These are phyloP conservation scores for Ganoderma multipileum DNA, from an alignment of 1,284 basidiomycete genomes.

Conservation along the genomic window DNA sequence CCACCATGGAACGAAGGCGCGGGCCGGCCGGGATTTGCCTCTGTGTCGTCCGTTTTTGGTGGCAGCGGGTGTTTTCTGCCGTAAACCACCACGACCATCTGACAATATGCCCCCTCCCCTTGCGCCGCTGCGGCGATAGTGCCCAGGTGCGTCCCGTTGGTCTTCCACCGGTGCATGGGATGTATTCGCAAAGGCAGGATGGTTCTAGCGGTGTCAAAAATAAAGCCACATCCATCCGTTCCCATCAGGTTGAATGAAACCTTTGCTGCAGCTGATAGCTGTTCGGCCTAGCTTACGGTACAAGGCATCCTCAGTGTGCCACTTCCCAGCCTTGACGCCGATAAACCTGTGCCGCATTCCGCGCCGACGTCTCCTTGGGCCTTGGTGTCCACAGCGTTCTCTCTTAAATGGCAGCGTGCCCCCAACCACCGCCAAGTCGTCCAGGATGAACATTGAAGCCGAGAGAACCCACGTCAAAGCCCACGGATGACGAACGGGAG, in stretches of 20 bases:
- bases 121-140: background rate
- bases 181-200: background rate
- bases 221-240: background rate
- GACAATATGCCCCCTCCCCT: background rate
- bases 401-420: background rate
- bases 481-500: background rate
- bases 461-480: background rate
- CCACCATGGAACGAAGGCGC: background rate
- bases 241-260: background rate
- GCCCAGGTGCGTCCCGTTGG: background rate
- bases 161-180: background rate
- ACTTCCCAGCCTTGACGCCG: background rate
- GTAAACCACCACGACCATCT: background rate
- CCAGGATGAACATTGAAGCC: background rate
- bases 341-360: background rate
- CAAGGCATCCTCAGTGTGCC: background rate
- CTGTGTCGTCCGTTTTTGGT: background rate
- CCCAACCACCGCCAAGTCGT: background rate
- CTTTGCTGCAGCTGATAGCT: background rate
- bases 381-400: background rate
- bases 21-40: background rate
- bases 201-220: background rate
- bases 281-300: background rate
- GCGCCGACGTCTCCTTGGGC: background rate
- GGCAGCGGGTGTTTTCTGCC: background rate